Conservation (phyloP, 148 eudicot species). For the Cornus florida region DNA sequence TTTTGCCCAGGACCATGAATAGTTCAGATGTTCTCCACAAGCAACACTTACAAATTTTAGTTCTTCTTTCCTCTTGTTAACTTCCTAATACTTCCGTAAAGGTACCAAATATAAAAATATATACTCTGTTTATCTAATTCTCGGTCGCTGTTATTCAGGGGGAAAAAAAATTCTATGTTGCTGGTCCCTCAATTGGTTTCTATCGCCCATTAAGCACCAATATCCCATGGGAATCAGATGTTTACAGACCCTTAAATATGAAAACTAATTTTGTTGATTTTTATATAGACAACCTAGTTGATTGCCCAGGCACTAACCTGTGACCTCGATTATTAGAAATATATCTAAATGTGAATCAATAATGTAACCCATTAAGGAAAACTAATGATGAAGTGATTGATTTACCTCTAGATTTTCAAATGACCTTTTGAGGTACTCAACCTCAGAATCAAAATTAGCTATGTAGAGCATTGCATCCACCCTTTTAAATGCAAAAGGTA, state of each 20-base stretch:
- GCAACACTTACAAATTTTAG: no score
- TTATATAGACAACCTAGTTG: neutral
- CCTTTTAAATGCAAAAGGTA: constrained; percentile 90
- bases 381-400: constrained; percentile 5
- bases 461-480: constrained; percentile 82
- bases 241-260: neutral
- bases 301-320: neutral
- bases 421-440: constrained; percentile 81
- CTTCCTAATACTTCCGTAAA: no score
- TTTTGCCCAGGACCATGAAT: no score
- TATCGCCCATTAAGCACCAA: neutral
- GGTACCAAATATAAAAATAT: no score
- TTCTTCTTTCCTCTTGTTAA: no score
- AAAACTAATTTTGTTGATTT: no score
- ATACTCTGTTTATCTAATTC: neutral
- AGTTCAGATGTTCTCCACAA: no score
- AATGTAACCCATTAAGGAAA: neutral
- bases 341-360: neutral
- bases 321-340: no score
- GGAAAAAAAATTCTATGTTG: no score
- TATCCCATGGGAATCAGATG: neutral
- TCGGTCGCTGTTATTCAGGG: neutral
- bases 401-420: constrained; percentile 89
- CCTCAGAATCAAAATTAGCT: constrained; percentile 84
- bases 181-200: no score